Percentiles rank a stretch among this genome's conserved stretches.
Evolutionary conservation across 371 early-diverging fungal genomes (phyloP).

Genomic region (Cladochytrium tenue): DNA sequence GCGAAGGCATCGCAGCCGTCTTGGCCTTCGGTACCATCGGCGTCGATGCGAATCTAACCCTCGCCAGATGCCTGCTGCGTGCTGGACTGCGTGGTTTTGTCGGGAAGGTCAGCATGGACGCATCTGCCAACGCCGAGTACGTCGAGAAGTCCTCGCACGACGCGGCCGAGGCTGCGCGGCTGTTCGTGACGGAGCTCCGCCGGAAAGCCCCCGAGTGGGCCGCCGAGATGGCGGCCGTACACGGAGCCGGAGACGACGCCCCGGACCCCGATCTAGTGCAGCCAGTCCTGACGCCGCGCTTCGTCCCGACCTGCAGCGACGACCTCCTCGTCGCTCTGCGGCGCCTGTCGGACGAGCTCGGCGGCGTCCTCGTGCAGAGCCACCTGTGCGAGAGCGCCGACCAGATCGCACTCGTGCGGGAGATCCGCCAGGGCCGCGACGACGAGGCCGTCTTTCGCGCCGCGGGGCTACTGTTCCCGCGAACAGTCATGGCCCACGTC

Average conservation of each 20-base stretch:
- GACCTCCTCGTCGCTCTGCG: conserved; percentile 70
- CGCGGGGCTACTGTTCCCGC: background rate
- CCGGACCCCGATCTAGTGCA: background rate
- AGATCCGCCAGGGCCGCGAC: background rate
- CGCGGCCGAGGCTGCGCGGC: background rate
- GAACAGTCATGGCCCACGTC: background rate
- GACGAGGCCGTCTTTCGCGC: background rate
- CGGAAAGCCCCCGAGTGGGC: too few relatives aligned
- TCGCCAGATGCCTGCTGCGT: conserved; percentile 67
- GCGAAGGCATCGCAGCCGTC: conserved; percentile 73
- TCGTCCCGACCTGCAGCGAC: conserved; percentile 80
- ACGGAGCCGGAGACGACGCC: background rate
- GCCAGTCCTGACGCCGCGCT: conserved; percentile 83
- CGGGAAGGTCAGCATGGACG: conserved; percentile 93
- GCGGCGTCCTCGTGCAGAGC: background rate
- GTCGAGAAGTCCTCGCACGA: background rate
- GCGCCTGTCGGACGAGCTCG: conserved; percentile 52
- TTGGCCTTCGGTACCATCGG: conserved; percentile 90
- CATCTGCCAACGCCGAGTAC: conserved; percentile 40
- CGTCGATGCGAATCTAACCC: conserved; percentile 60
- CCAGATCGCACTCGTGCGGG: background rate
- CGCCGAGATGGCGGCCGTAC: too few relatives aligned
- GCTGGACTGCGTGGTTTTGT: conserved; percentile 87
- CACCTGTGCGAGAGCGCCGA: background rate
- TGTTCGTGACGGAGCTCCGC: background rate